phyloP scores from a whole-genome alignment of 1,139 yeast genomes.

The Saccharomyces hybrid region DNA sequence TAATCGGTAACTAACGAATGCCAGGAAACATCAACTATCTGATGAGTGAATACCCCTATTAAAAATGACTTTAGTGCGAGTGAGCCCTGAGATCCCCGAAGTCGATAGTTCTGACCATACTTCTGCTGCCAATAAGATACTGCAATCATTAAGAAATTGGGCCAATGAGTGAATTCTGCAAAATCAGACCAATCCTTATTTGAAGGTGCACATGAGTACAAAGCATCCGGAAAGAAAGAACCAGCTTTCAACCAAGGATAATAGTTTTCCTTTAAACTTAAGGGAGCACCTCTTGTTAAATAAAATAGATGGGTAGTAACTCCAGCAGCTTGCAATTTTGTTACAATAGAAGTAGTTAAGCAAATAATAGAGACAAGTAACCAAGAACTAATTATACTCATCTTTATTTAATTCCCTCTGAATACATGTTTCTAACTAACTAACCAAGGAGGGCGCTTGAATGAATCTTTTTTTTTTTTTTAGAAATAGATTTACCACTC shows the following conservation, averaged over 20 bases:
- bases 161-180: slow-evolving; percentile 60
- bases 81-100: slow-evolving; percentile 19
- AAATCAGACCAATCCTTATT: slow-evolving; percentile 35
- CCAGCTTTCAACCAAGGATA: slow-evolving; percentile 38
- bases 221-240: slow-evolving; percentile 56
- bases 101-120: slow-evolving; percentile 19
- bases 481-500: not conserved
- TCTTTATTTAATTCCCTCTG: not conserved
- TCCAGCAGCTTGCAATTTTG: slow-evolving; percentile 13
- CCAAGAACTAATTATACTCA: not conserved
- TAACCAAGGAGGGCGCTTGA: not conserved
- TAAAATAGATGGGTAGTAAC: slow-evolving; percentile 37
- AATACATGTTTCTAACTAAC: not conserved
- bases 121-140: slow-evolving; percentile 35
- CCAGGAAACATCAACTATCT: slow-evolving; percentile 54
- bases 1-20: slow-evolving; percentile 43
- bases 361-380: not conserved
- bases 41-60: slow-evolving; percentile 49
- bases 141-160: slow-evolving; percentile 44
- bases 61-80: slow-evolving; percentile 41
- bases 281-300: slow-evolving; percentile 32
- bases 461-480: not conserved
- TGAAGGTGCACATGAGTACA: slow-evolving; percentile 40
- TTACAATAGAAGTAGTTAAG: not conserved
- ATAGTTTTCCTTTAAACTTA: slow-evolving; percentile 9